Percentiles rank a stretch among this genome's conserved stretches.
Conservation (phyloP, 2,329 filamentous ascomycete species). For the Alternaria sp. region DNA sequence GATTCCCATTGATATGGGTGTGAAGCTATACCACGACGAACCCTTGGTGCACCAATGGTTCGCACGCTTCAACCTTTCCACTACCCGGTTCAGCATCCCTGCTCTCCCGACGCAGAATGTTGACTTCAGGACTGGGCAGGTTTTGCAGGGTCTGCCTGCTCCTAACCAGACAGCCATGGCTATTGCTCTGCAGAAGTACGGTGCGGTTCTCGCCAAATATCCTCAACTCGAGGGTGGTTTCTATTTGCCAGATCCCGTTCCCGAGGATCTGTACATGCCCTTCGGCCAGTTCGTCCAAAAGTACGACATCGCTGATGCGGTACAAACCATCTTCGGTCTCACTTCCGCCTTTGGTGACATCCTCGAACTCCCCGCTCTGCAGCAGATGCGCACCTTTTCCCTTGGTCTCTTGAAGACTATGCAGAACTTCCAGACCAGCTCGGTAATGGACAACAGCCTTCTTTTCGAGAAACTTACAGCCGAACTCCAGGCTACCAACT, state of each 20-base stretch:
- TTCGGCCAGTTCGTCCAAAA: conserved; percentile 61
- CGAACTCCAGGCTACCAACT: conserved; percentile 17
- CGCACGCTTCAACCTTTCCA: conserved; percentile 20
- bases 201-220: conserved; percentile 28
- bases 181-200: conserved; percentile 34
- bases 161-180: conserved; percentile 16
- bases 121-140: conserved; percentile 43
- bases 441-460: conserved; percentile 34
- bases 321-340: conserved; percentile 46
- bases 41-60: conserved; percentile 43
- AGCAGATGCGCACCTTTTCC: conserved; percentile 14
- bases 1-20: conserved; percentile 47
- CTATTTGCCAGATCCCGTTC: conserved; percentile 55
- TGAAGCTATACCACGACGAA: conserved; percentile 51
- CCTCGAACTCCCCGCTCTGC: conserved; percentile 52
- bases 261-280: conserved; percentile 58
- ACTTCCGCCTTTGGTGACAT: conserved; percentile 48
- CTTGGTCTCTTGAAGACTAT: conserved; percentile 14
- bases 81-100: background rate
- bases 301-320: conserved; percentile 55
- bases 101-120: conserved; percentile 16
- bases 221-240: conserved; percentile 49
- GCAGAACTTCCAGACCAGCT: conserved; percentile 18
- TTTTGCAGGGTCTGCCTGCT: conserved; percentile 10
- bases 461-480: conserved; percentile 23